phyloP scores from a whole-genome alignment of 768 basidiomycete genomes.

The Trametes coccinea region DNA sequence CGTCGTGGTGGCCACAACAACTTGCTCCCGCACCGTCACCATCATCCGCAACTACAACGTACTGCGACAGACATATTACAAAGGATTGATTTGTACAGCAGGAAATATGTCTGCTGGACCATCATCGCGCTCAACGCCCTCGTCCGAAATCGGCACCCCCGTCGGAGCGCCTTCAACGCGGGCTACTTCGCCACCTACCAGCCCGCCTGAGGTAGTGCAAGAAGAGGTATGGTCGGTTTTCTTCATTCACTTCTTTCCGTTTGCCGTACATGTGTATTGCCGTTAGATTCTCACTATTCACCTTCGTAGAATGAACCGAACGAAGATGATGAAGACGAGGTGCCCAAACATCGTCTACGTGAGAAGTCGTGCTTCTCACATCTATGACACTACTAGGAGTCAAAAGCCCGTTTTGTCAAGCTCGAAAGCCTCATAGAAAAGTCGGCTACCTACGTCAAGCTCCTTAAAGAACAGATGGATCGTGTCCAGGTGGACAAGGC shows the following conservation, averaged over 20 bases:
- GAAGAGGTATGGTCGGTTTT: slow-evolving; percentile 5
- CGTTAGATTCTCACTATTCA: no score
- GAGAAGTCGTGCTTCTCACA: not conserved
- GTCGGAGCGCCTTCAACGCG: slow-evolving; percentile 12
- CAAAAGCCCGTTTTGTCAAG: slow-evolving; percentile 24
- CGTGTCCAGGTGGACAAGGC: slow-evolving; percentile 22
- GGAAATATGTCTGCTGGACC: slow-evolving; percentile 8
- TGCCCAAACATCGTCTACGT: not conserved
- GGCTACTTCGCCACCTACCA: slow-evolving; percentile 18
- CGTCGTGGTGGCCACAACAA: no score
- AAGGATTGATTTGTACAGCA: no score
- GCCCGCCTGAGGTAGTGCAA: not conserved
- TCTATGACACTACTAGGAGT: slow-evolving; percentile 1
- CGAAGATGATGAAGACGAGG: not conserved
- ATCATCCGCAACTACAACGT: no score
- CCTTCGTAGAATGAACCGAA: not conserved
- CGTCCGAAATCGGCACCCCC: not conserved
- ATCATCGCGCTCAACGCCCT: slow-evolving; percentile 15
- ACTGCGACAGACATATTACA: no score
- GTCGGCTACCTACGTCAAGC: slow-evolving; percentile 71
- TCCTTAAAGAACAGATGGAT: slow-evolving; percentile 77
- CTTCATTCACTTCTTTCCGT: no score
- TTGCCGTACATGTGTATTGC: no score
- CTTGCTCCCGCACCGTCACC: no score
- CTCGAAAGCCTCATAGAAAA: slow-evolving; percentile 73